Conservation (phyloP, 192 early-diverging fungal genomes). For the Podila verticillata region DNA sequence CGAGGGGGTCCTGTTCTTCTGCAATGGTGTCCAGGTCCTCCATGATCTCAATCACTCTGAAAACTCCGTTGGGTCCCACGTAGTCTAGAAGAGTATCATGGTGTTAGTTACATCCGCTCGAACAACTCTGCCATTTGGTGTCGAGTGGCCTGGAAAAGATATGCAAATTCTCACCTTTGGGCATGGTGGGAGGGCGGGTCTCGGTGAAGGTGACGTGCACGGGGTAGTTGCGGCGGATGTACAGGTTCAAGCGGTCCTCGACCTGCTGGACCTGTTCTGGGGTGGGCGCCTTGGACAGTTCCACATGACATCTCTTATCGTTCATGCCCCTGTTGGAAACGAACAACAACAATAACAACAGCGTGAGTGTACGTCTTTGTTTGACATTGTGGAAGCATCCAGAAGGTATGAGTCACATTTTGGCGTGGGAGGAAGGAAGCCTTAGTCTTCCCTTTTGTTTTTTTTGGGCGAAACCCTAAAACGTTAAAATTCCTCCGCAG, state of each 20-base stretch:
- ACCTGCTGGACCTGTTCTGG: constrained; percentile 56
- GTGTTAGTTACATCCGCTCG: too few species aligned
- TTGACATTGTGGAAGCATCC: too few species aligned
- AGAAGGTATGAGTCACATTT: too few species aligned
- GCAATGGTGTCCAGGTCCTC: constrained; percentile 46
- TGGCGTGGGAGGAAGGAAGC: too few species aligned
- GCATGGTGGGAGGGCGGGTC: constrained; percentile 59
- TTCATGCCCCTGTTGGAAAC: constrained; percentile 59
- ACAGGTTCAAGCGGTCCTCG: constrained; percentile 63
- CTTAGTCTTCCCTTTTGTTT: too few species aligned
- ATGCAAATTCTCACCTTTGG: constrained; percentile 54
- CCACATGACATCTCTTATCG: constrained; percentile 65
- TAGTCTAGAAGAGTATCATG: constrained; percentile 15
- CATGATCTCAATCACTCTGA: constrained; percentile 44
- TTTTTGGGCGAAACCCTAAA: too few species aligned
- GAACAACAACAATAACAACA: constrained; percentile 5
- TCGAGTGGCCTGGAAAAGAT: too few species aligned
- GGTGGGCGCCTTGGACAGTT: constrained; percentile 61
- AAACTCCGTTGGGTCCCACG: constrained; percentile 46
- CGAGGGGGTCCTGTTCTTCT: constrained; percentile 27
- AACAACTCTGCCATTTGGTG: too few species aligned
- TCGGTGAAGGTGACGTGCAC: constrained; percentile 60
- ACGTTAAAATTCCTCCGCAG: too few species aligned
- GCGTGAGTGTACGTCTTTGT: too few species aligned
- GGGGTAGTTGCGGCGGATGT: constrained; percentile 61